A percentile compares a stretch with the other conserved stretches of the same genome.
Evolutionary conservation across 441 rosid species (phyloP).

Genomic region (Pelargonium australe): DNA sequence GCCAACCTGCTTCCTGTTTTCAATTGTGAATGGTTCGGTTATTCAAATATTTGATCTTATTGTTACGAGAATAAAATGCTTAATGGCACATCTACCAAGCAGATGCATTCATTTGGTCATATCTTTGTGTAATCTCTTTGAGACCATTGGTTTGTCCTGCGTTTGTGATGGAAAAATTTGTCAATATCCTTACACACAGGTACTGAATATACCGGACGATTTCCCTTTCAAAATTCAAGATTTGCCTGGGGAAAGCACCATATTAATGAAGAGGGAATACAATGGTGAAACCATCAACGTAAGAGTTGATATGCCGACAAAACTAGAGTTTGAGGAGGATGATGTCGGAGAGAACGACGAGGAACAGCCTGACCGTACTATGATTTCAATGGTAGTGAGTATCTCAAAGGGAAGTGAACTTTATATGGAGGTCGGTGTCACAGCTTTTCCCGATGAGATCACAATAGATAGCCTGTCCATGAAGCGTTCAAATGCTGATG

Average conservation of each 20-base stretch:
- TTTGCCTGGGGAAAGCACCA: slow-evolving; percentile 51
- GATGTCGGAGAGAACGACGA: background rate
- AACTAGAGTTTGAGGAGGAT: slow-evolving; percentile 16
- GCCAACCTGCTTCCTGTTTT: too few relatives aligned
- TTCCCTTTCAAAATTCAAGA: slow-evolving; percentile 60
- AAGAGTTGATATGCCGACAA: slow-evolving; percentile 43
- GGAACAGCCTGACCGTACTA: background rate
- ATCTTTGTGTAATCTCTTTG: background rate
- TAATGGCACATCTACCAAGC: background rate
- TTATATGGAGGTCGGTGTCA: slow-evolving; percentile 49
- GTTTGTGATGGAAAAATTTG: slow-evolving; percentile 12
- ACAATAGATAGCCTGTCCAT: slow-evolving; percentile 51
- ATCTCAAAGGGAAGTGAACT: slow-evolving; percentile 39
- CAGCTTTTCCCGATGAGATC: slow-evolving; percentile 52
- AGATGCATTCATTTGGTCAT: background rate
- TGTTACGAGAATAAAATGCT: background rate
- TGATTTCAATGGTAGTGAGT: slow-evolving; percentile 49
- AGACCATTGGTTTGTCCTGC: background rate
- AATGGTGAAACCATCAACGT: slow-evolving; percentile 51
- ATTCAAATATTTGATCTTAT: background rate
- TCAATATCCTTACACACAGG: slow-evolving; percentile 26
- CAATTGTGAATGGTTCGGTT: too few relatives aligned
- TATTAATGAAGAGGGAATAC: slow-evolving; percentile 35
- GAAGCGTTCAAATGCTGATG: slow-evolving; percentile 27
- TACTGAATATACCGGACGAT: slow-evolving; percentile 34